These are phyloP conservation scores for Capsaspora owczarzaki DNA, from an alignment of 78 protist species.

Conservation along the genomic window DNA sequence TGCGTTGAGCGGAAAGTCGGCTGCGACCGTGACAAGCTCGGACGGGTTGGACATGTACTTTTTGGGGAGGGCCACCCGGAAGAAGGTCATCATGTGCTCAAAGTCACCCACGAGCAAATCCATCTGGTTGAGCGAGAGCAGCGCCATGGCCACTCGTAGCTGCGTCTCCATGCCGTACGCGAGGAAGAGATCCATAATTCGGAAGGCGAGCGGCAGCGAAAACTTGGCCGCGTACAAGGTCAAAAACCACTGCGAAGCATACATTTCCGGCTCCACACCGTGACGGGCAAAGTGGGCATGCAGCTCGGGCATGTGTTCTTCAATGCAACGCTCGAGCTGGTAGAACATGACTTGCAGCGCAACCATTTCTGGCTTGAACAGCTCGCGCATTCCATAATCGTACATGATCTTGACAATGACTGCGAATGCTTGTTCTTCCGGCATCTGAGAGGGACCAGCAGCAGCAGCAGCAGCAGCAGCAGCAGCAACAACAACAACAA, in stretches of 20 bases:
- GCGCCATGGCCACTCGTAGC: neutral
- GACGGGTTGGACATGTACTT: neutral
- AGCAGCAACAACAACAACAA: neutral
- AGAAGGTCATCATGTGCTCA: neutral
- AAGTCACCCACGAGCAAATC: neutral
- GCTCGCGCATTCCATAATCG: neutral
- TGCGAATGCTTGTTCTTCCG: constrained; percentile 58
- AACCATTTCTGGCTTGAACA: neutral
- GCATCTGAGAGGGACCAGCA: constrained; percentile 12
- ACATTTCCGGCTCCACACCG: constrained; percentile 6
- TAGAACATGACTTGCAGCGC: neutral
- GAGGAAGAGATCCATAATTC: neutral
- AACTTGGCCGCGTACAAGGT: neutral
- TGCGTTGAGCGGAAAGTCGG: too few species aligned
- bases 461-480: neutral
- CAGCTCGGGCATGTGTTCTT: neutral
- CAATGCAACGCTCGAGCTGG: neutral
- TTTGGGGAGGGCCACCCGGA: neutral
- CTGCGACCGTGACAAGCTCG: neutral
- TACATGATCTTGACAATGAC: neutral
- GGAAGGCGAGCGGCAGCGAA: neutral
- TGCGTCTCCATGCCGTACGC: neutral
- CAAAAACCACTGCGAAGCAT: constrained; percentile 11
- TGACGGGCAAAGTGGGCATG: neutral
- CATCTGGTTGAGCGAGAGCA: neutral